Evolutionary conservation across 2,329 filamentous ascomycete genomes (phyloP), one percentile per base, ranked within the genome.

Genomic region (Claviceps sp.): DNA sequence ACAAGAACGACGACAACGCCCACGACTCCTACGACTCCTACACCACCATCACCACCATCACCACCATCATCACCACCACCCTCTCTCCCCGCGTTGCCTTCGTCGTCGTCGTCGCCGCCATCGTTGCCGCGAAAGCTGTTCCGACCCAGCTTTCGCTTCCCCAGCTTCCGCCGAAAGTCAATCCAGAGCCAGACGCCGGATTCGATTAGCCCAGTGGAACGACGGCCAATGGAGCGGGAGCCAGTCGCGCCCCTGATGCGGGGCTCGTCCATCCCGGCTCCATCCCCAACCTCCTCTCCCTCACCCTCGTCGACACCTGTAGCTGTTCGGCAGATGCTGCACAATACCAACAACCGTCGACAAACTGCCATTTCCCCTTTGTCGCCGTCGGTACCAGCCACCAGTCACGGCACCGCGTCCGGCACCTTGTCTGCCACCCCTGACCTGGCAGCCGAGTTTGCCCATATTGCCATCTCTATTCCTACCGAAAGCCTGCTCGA

Each of bases 401-500:
- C 54, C 57, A 58, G 30, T 34, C 30, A 55, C 55, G 59, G 55
- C 16, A 43, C 13, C 55, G 55, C 56, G 48, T 57, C 59, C 46
- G 62, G 58, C 52, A 58, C 60, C 48, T 46, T 34, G 30, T 8
- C 43, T 11, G 16, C 43, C 6, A 8, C 52, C 49, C 42, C 59
- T 55, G 55, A 62, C 60, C 57, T 56, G 57, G 62, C 64, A 56
- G 65, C 60, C 52, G 61, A 62, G 56, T 77, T 74, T 59, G 70
- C 70, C 55, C 76, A 77, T 54, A 71, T 83, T 61, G 74, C 71
- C 60, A 75, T 80, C 48, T 62, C 67, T 53, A 81, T 83, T 59
- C 78, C 79, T 44, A 75, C 73, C 51, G 75, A 77, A 52, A 71
- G 65, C 59, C 68, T 82, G 52, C 67, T 81, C 56, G 78, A 80